Conservation (phyloP, 257 asterid species). For the Henckelia pumila region DNA sequence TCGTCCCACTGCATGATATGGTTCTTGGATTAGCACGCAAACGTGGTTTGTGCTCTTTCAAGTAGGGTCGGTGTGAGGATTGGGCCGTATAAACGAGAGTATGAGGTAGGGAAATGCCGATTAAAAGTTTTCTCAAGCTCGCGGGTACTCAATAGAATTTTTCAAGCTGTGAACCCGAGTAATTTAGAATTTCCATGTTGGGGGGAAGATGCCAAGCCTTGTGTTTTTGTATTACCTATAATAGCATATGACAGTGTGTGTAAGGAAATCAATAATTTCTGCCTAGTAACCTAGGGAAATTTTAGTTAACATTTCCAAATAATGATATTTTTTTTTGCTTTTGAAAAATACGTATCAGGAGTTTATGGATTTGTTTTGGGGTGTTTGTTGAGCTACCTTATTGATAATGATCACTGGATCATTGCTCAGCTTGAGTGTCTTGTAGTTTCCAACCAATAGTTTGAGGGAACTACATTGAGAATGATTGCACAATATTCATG, state of each 20-base stretch:
- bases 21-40: too few relatives aligned
- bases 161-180: too few relatives aligned
- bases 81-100: neutral
- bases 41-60: neutral
- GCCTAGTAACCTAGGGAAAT: neutral
- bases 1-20: too few relatives aligned
- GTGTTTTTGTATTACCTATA: neutral
- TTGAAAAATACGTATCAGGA: neutral
- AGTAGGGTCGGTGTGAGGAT: neutral
- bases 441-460: neutral
- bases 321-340: neutral
- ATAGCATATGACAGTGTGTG: neutral
- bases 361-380: neutral
- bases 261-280: neutral
- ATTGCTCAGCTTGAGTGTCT: neutral
- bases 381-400: neutral
- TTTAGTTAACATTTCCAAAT: neutral
- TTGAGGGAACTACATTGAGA: neutral
- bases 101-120: neutral
- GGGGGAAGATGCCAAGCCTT: neutral
- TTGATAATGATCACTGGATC: neutral
- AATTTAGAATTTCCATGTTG: too few relatives aligned
- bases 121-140: neutral
- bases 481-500: neutral
- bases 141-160: neutral